These are phyloP conservation scores for Coleophoma eucalyptorum DNA, from an alignment of 2,329 filamentous ascomycete genomes.

Conservation along the genomic window DNA sequence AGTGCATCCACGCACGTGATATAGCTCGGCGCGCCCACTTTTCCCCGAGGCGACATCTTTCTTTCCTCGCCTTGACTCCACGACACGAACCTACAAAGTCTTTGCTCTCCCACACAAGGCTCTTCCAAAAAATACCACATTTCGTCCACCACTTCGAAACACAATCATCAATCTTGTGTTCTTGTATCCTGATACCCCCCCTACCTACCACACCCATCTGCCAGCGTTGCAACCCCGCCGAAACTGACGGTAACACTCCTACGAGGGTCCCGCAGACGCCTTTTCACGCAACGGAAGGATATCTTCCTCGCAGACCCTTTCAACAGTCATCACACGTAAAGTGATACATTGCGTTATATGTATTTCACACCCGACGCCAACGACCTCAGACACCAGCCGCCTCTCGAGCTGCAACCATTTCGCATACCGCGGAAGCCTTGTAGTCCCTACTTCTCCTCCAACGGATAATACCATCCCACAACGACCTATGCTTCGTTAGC, in stretches of 20 bases:
- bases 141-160: background rate
- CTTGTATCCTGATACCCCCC: background rate
- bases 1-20: too few relatives aligned
- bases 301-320: constrained; percentile 8
- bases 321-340: constrained; percentile 27
- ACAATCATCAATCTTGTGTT: background rate
- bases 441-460: constrained; percentile 84
- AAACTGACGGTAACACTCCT: constrained; percentile 1
- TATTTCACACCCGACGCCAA: constrained; percentile 55
- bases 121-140: too few relatives aligned
- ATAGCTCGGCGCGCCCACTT: too few relatives aligned
- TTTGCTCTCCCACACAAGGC: background rate
- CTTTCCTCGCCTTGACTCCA: constrained; percentile 5
- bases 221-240: background rate
- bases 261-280: background rate
- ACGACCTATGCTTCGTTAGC: constrained; percentile 27
- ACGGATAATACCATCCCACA: constrained; percentile 67
- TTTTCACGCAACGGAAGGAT: constrained; percentile 9
- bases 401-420: constrained; percentile 95
- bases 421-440: constrained; percentile 92
- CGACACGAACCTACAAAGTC: constrained; percentile 1
- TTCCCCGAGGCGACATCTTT: background rate
- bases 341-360: constrained; percentile 33
- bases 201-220: background rate
- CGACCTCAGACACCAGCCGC: constrained; percentile 91